Base-by-base conservation (phyloP, 2,329 filamentous ascomycete species). In the Aspergillus terreus region DNA sequence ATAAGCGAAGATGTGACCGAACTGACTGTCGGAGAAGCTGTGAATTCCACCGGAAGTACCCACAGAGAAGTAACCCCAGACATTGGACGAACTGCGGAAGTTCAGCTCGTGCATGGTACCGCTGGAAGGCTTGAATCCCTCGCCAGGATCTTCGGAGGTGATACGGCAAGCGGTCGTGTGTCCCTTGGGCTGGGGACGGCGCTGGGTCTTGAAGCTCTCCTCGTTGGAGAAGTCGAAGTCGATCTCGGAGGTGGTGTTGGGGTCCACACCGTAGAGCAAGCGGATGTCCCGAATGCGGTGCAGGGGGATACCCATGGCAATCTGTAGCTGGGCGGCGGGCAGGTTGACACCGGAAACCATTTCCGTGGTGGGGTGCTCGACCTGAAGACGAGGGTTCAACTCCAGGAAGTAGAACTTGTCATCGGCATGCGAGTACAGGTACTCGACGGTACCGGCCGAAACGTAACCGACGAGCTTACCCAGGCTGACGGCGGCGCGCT, bases 331-430 rank as follows among this genome's bases (percentile, higher is more conserved):
- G 49, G 94, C 94, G 57, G 95, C 94, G 46, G 94, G 94, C 70
- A 99, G 76, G 76, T 97, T 96, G 69, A 99, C 94, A 70, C 95
- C 94, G 65, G 88, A 95, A 59, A 99, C 94, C 94, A 99, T 99
- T 74, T 99, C 94, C 25, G 94, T 99, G 48, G 92, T 99, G 43
- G 94, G 94, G 78, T 99, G 94, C 83, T 99, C 94, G 76, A 99
- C 94, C 78, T 99, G 94, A 50, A 99, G 87, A 90, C 94, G 90
- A 46, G 94, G 94, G 79, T 99, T 99, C 68, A 99, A 78, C 77
- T 99, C 94, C 59, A 99, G 80, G 80, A 99, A 99, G 82, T 97
- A 99, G 79, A 99, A 99, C 76, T 96, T 94, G 81, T 97, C 91
- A 63, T 99, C 94, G 15, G 90, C 80, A 74, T 99, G 91, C 40